Evolutionary conservation across 148 eudicot genomes (phyloP).

Genomic region (Persicaria tinctoria): DNA sequence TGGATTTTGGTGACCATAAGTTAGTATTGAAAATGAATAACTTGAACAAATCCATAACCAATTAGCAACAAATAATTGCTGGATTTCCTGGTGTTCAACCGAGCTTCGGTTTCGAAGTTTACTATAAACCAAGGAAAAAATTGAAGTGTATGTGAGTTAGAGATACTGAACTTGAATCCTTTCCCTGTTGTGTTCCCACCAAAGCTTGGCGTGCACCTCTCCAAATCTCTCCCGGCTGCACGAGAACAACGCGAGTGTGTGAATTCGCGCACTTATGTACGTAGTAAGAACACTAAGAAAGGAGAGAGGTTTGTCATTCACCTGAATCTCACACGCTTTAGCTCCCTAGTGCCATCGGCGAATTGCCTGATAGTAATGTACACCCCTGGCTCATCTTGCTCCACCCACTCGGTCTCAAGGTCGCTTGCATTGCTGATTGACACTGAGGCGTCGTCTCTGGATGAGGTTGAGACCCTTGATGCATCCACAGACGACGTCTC

Average conservation of each 20-base stretch:
- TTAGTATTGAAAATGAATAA: not conserved
- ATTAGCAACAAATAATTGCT: constrained; percentile 6
- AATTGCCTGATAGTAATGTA: constrained; percentile 13
- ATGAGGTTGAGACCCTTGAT: constrained; percentile 76
- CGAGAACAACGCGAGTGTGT: not conserved
- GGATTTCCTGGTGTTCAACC: not conserved
- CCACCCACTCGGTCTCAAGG: constrained; percentile 16
- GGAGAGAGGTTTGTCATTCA: not conserved
- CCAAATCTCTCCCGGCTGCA: constrained; percentile 79
- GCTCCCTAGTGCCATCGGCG: constrained; percentile 12
- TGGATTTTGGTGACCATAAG: not conserved
- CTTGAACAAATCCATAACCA: not conserved
- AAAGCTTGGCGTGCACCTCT: constrained; percentile 59
- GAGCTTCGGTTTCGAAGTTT: not conserved
- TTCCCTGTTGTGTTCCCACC: constrained; percentile 87
- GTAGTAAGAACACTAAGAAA: no score
- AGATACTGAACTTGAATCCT: constrained; percentile 84
- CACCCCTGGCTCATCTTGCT: constrained; percentile 12
- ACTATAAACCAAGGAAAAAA: constrained; percentile 6
- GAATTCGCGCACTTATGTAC: not conserved
- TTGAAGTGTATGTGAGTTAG: constrained; percentile 16
- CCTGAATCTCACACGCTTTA: constrained; percentile 13
- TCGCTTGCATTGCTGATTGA: constrained; percentile 71
- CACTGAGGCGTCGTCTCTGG: constrained; percentile 63
- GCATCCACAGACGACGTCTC: constrained; percentile 71